phyloP scores from a whole-genome alignment of 805 yeast genomes.

The Ogataea parapolymorpha region DNA sequence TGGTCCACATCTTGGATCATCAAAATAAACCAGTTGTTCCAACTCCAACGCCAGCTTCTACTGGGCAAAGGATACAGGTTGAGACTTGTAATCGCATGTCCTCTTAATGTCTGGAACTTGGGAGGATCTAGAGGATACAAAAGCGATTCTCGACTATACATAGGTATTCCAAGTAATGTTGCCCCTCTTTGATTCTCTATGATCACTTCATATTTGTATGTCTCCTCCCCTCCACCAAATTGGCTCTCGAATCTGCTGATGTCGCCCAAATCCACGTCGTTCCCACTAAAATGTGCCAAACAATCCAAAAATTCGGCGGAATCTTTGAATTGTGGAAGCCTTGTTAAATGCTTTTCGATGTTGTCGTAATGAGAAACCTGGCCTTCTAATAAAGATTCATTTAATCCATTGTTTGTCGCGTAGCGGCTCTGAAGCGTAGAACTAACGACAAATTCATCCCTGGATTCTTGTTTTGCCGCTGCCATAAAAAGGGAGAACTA shows the following conservation, averaged over 20 bases:
- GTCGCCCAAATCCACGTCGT: slow-evolving; percentile 9
- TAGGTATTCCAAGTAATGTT: slow-evolving; percentile 49
- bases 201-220: slow-evolving; percentile 37
- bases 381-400: slow-evolving; percentile 9
- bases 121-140: slow-evolving; percentile 51
- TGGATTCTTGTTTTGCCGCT: too few species aligned
- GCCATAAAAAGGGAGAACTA: slow-evolving; percentile 1
- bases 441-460: background rate
- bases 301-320: slow-evolving; percentile 27
- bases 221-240: slow-evolving; percentile 2
- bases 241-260: slow-evolving; percentile 11
- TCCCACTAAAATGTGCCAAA: slow-evolving; percentile 20
- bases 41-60: slow-evolving; percentile 49
- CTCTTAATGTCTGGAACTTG: slow-evolving; percentile 42
- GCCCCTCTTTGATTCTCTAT: slow-evolving; percentile 56
- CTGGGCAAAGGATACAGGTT: slow-evolving; percentile 46
- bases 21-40: slow-evolving; percentile 53
- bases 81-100: slow-evolving; percentile 32
- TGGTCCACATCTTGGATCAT: slow-evolving; percentile 57
- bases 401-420: background rate
- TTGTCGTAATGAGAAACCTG: slow-evolving; percentile 25
- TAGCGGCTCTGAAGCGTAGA: background rate
- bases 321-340: slow-evolving; percentile 31
- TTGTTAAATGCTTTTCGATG: slow-evolving; percentile 25
- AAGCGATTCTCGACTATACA: slow-evolving; percentile 44